Percentiles rank a stretch among this genome's conserved stretches.
Conservation (phyloP, 768 basidiomycete species). For the Mycena venus region DNA sequence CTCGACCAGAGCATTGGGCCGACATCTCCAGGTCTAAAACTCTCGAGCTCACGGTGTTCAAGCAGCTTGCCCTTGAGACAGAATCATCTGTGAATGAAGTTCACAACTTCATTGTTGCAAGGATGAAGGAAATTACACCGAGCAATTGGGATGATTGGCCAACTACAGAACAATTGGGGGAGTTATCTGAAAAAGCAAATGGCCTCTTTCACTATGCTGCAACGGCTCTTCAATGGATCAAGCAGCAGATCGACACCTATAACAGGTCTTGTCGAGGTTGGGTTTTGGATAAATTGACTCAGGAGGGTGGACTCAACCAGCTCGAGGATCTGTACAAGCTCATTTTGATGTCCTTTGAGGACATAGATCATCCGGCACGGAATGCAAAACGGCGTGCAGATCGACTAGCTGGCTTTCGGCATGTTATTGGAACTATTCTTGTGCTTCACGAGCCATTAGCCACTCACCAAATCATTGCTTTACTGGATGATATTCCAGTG, state of each 20-base stretch:
- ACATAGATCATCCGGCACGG: background rate
- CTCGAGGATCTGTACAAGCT: background rate
- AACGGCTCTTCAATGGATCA: conserved; percentile 11
- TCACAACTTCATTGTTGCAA: too few relatives aligned
- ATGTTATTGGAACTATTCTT: conserved; percentile 7
- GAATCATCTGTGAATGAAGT: background rate
- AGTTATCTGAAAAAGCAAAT: conserved; percentile 1
- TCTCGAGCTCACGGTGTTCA: conserved; percentile 2
- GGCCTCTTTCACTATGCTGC: conserved; percentile 5
- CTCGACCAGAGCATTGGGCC: conserved; percentile 13
- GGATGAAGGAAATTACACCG: background rate
- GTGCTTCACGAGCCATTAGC: conserved; percentile 4
- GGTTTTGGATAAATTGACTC: background rate
- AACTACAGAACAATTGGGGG: background rate
- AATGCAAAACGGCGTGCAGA: background rate
- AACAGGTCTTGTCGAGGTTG: background rate
- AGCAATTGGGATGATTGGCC: background rate
- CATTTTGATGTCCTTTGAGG: conserved; percentile 13
- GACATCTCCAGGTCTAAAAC: conserved; percentile 9
- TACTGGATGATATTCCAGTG: background rate
- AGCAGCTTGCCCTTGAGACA: background rate
- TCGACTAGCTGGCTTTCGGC: background rate
- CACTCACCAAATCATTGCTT: conserved; percentile 1
- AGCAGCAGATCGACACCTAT: background rate
- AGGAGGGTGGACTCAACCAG: background rate